Evolutionary conservation across 805 yeast genomes (phyloP), one percentile per base, ranked within the genome.

Genomic region (Saturnispora saitoi): DNA sequence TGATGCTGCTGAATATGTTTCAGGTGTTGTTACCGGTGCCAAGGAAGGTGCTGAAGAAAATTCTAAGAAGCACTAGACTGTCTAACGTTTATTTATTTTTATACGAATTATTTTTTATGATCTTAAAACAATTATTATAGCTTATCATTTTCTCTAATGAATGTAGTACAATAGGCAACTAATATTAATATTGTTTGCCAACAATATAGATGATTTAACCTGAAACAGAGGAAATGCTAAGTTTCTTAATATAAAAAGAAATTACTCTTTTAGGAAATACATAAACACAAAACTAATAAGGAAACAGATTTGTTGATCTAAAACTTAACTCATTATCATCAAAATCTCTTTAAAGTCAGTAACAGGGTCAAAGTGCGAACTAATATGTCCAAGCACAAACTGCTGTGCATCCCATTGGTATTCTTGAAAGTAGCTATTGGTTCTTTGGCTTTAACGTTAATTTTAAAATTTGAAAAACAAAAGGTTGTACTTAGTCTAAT

Each of bases 1-100:
- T 37, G 69, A 72, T 49, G 77, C 79, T 47, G 77, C 77, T 36
- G 70, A 73, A 56, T 73, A 75, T 63, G 70, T 73, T 20, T 73
- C 80, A 52, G 95, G 87, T 68, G 71, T 77, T 48, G 70, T 78
- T 43, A 69, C 78, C 53, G 86, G 86, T 64, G 84, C 83, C 52
- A 58, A 57, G 48, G 61, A 60, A 41, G 67, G 66, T 30, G 64
- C 58, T 17, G 59, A 58, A 19, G 45, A 55, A 32, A 39, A 41
- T 15, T 48, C 59, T 38, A 58, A 58, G 57, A 60, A 46, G 20
- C 15, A 43, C 15, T 43, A 24, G n/a, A 32, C 12, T 9, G 8
- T 24, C 8, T 24, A 6, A 24, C 28, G 5, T 24, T 24, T 24
- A 24, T 24, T 6, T 24, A 24, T 14, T 29, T 40, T 42, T 19